Conservation (phyloP, 2,329 filamentous ascomycete genomes). For the Penicillium concentricum region DNA sequence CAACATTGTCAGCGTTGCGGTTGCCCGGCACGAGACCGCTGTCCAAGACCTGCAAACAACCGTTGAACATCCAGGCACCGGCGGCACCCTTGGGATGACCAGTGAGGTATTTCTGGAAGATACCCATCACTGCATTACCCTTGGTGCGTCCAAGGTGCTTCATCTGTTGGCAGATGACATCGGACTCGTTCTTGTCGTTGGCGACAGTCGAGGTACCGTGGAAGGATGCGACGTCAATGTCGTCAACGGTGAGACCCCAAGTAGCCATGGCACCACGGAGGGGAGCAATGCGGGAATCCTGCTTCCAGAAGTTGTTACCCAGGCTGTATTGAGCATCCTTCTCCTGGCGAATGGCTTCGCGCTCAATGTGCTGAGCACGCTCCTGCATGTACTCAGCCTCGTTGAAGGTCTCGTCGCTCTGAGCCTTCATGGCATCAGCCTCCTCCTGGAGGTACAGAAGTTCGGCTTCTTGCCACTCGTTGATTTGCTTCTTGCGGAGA, state of each 20-base stretch:
- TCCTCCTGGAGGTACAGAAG: slow-evolving; percentile 91
- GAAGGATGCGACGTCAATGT: slow-evolving; percentile 93
- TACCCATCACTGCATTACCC: slow-evolving; percentile 92
- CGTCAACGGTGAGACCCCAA: slow-evolving; percentile 96
- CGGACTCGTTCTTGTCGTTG: slow-evolving; percentile 99
- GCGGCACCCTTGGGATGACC: slow-evolving; percentile 99
- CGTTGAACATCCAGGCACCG: slow-evolving; percentile 99
- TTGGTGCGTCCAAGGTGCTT: slow-evolving; percentile 91
- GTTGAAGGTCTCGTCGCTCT: slow-evolving; percentile 68
- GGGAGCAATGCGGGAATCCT: slow-evolving; percentile 88
- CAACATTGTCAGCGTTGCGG: slow-evolving; percentile 96
- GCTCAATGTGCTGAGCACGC: slow-evolving; percentile 81
- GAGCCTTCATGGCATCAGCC: slow-evolving; percentile 82
- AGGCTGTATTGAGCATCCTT: slow-evolving; percentile 89
- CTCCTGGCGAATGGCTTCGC: slow-evolving; percentile 82
- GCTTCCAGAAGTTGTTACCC: slow-evolving; percentile 99
- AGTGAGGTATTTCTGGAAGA: slow-evolving; percentile 99
- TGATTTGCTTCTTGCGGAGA: slow-evolving; percentile 89
- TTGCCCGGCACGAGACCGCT: slow-evolving; percentile 92
- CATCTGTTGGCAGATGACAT: slow-evolving; percentile 94
- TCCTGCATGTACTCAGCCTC: slow-evolving; percentile 84
- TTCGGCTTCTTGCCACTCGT: slow-evolving; percentile 94
- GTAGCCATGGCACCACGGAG: slow-evolving; percentile 93
- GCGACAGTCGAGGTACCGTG: slow-evolving; percentile 97
- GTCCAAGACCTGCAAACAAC: slow-evolving; percentile 92